Evolutionary conservation across 1,284 basidiomycete species (phyloP).

Genomic region (Trichosporon faecale): DNA sequence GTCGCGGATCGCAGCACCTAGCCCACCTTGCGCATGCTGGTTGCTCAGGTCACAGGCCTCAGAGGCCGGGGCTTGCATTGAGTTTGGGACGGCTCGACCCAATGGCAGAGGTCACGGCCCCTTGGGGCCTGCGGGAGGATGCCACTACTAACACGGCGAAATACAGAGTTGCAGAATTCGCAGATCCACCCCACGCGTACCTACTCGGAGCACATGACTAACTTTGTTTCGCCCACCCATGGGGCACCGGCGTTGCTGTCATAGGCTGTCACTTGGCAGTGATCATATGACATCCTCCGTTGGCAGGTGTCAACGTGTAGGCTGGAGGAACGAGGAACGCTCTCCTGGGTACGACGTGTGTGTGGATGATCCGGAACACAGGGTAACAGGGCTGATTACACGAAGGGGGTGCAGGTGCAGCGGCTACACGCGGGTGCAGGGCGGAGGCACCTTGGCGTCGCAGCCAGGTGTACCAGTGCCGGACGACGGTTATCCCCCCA

Average conservation of each 20-base stretch:
- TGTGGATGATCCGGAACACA: neutral
- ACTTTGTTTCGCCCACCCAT: neutral
- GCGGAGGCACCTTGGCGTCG: neutral
- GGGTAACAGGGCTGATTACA: constrained; percentile 1
- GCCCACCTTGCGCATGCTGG: neutral
- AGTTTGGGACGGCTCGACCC: neutral
- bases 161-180: neutral
- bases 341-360: neutral
- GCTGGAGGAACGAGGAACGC: neutral
- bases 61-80: neutral
- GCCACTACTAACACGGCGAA: neutral
- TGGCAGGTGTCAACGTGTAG: neutral
- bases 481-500: neutral
- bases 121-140: neutral
- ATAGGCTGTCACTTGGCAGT: neutral
- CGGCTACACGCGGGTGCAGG: neutral
- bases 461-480: neutral
- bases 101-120: neutral
- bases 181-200: neutral
- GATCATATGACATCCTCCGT: neutral
- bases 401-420: neutral
- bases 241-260: neutral
- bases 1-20: neutral
- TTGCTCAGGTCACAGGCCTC: neutral
- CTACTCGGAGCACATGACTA: neutral